Evolutionary conservation across 192 early-diverging fungal species (phyloP), one percentile per base, ranked within the genome.

Genomic region (Coemansia sp.): DNA sequence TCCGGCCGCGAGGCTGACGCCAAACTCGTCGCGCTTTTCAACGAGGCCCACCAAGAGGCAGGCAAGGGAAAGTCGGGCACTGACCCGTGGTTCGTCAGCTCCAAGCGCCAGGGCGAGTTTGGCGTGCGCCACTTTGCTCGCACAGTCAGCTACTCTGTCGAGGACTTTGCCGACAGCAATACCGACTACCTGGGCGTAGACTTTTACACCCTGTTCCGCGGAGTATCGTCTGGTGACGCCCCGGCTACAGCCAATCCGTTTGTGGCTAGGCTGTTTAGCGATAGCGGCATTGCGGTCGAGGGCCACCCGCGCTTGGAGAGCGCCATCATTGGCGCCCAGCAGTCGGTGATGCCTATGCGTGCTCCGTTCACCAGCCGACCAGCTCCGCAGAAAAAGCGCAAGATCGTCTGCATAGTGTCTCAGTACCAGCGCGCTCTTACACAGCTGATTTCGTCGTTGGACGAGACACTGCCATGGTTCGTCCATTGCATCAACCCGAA

Each of bases 121-220:
- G 86, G 89, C 44, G 85, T 97, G 60, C 88, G 90, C 61, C 96
- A 98, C 76, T 96, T 90, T 85, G 86, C 88, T 27, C 86, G 89
- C 16, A 86, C 86, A 49, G 90, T 91, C 16, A 87, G 70, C 31
- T 95, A 92, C 71, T 77, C 75, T 10, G 71, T 76, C 16, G 71
- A 71, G 47, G 55, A 88, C 44, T 93, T 95, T 73, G 70, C 93
- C n/a, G 89, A 91, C 66, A 85, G 87, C 62, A 94, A 98, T 73
- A 83, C 84, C 9, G 93, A 96, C 73, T 87, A 87, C 47, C 76
- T 96, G 20, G 91, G 90, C 70, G 86, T 91, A 3, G 93, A 96
- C 73, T 94, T 95, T 81, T 91, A 95, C 41, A 88, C 90, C 8
- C 80, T 97, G 55, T 93, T 97, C 88, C 89, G 93, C 44, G 92